These are phyloP conservation scores for Asterochloris erici DNA, from an alignment of 139 green algal genomes.

Conservation along the genomic window DNA sequence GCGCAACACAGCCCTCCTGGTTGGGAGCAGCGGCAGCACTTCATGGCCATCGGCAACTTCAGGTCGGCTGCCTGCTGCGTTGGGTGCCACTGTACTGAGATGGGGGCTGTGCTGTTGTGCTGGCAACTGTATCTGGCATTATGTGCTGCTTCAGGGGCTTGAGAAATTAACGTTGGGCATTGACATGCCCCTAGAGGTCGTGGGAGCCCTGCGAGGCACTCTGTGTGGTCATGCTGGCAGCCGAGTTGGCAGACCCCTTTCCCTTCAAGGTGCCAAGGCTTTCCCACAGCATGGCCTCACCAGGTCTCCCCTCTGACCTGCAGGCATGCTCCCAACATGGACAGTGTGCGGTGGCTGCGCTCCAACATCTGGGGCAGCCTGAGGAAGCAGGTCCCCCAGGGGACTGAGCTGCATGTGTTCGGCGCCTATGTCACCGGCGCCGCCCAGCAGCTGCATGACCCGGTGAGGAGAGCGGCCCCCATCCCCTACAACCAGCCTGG, in stretches of 20 bases:
- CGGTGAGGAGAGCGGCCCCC: slow-evolving; percentile 2
- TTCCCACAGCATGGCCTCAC: too few species aligned
- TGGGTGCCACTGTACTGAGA: too few species aligned
- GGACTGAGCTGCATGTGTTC: slow-evolving; percentile 52
- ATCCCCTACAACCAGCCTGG: not conserved
- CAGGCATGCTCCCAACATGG: slow-evolving; percentile 57
- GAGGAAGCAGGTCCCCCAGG: slow-evolving; percentile 27
- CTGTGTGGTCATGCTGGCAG: too few species aligned
- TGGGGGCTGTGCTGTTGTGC: too few species aligned
- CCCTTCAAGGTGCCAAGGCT: too few species aligned
- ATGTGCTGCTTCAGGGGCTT: too few species aligned
- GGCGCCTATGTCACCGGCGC: slow-evolving; percentile 37
- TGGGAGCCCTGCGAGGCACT: too few species aligned
- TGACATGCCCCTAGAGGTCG: too few species aligned
- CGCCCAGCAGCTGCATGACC: slow-evolving; percentile 32
- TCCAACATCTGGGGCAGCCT: slow-evolving; percentile 46
- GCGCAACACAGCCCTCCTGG: not conserved
- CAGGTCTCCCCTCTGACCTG: not conserved
- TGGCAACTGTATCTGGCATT: too few species aligned
- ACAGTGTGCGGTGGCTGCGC: slow-evolving; percentile 46
- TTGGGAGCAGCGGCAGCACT: slow-evolving; percentile 32
- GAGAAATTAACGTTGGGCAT: too few species aligned
- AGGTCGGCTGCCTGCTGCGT: not conserved
- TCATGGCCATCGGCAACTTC: slow-evolving; percentile 65
- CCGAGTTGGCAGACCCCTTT: too few species aligned